Base-by-base conservation (phyloP, 495 filamentous ascomycete genomes). In the Bombardia bombarda region DNA sequence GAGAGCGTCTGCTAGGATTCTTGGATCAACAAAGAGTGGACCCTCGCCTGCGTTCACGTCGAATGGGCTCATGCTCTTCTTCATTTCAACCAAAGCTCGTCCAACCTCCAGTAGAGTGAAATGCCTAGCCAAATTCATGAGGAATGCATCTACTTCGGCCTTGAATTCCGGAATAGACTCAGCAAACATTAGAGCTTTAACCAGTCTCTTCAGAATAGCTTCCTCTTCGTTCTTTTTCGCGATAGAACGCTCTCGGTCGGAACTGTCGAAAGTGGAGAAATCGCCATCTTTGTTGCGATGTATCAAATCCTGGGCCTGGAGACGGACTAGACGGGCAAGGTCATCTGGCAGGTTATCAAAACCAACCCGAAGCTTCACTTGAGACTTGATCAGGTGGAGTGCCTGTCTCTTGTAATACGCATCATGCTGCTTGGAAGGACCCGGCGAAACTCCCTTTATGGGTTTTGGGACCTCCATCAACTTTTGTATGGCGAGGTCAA, bases 71-170 rank as follows among this genome's bases (percentile, higher is more conserved):
- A 66, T 72, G 16, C 65, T 73, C 40, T 86, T 85, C 58, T 86
- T 84, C 50, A 80, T 67, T 42, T 90, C 80, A 21, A 82, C 77
- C 33, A 96, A 69, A 12, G 86, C 78, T 39, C 79, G 77, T 32
- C 87, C 90, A 7, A 97, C 67, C 63, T 99, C 93, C n/a, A 97
- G 66, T 36, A 99, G 73, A 1, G 87, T 83, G 46, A 97, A 89
- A 60, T 99, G 93, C 17, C 82, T 79, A 52, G 84, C 89, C 3
- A 96, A 63, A 58, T 93, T 84, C 7, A 79, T 69, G 12, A 95
- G 70, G 40, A 97, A 79, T 2, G 74, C 52, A 21, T 74, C 78
- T 2, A 90, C 88, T 33, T 85, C 77, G 9, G 75, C 69, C 43
- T 82, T 73, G 48, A 95, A 79, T 30, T 92, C 87, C 0, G 84